These are phyloP conservation scores for Spergularia bocconei DNA, from an alignment of 148 eudicot species.

Conservation along the genomic window DNA sequence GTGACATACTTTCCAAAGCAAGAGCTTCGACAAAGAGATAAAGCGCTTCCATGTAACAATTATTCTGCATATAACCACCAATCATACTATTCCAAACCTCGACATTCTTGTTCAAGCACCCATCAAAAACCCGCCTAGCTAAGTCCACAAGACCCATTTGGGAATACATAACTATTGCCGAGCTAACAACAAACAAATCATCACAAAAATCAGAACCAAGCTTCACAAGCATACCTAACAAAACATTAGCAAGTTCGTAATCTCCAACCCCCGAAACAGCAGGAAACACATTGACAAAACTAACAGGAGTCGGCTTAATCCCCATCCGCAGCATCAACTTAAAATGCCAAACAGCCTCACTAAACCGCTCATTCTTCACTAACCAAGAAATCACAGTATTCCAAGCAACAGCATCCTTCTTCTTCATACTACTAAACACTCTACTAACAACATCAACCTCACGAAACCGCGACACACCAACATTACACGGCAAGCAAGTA, in stretches of 20 bases:
- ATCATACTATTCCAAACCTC: conserved; percentile 98
- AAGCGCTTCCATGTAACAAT: conserved; percentile 58
- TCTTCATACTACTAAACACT: conserved; percentile 60
- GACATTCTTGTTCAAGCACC: conserved; percentile 60
- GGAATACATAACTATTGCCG: conserved; percentile 70
- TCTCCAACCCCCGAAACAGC: conserved; percentile 47
- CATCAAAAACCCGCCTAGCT: conserved; percentile 64
- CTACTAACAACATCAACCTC: conserved; percentile 51
- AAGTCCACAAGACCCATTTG: conserved; percentile 57
- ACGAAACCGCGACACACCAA: conserved; percentile 7
- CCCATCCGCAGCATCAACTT: conserved; percentile 67
- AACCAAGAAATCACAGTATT: conserved; percentile 73
- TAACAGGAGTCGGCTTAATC: conserved; percentile 56
- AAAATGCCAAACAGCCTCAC: conserved; percentile 59
- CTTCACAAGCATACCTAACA: conserved; percentile 72
- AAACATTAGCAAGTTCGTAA: conserved; percentile 38
- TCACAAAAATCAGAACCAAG: conserved; percentile 49
- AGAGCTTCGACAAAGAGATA: conserved; percentile 58
- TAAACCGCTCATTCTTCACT: conserved; percentile 46
- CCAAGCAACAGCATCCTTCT: conserved; percentile 69
- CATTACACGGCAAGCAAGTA: conserved; percentile 37
- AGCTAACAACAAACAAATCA: conserved; percentile 70
- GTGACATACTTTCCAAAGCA: conserved; percentile 30
- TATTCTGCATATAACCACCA: conserved; percentile 70
- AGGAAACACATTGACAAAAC: conserved; percentile 83